Base-by-base conservation (phyloP, 768 basidiomycete genomes). In the Mycena kentingensis region DNA sequence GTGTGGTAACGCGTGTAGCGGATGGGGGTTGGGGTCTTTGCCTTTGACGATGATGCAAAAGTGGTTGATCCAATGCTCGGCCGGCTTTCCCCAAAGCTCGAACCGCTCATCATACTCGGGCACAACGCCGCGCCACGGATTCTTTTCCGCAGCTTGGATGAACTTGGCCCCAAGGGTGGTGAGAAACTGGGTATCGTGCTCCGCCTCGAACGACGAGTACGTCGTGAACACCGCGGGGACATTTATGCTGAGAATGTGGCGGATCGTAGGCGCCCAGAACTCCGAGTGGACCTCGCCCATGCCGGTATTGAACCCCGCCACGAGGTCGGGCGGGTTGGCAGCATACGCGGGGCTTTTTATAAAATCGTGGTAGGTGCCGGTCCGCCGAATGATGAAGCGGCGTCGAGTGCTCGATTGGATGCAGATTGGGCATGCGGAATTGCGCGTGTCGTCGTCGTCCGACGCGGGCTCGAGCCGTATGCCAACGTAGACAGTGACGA, bases 261-360 rank as follows among this genome's bases (percentile, higher is more conserved):
- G 22, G 35, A 52, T 10, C 12, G 50, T 46, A 2, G 15, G 1
- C 3, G 19, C 3, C 55, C 55, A 52, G 0, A 13, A 16, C 1
- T 13, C 38, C 1, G 34, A 27, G 2, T 39, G 37, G 15, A 57
- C 28, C 46, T 57, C 50, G 15, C 43, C 28, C 38, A 29, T 26
- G 0, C 55, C 50, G 11, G 55, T 51, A 19, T 57, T 57, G 39
- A 57, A 43, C 1, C 50, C 51, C 2, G 26, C 50, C n/a, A 52
- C 26, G 46, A 57, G 32, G 39, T 57, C 55, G 2, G 55, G 49
- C 2, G 31, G 36, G 13, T 51, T 26, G 3, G 24, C 28, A 21
- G 12, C 7, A 35, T 16, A 43, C 21, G 15, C 21, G 5, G 13
- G 15, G 18, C 11, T n/a, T 8, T 0, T 8, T 18, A 45, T 18